A percentile compares a stretch with the other conserved stretches of the same genome.
Conservation (phyloP, 2,329 filamentous ascomycete genomes). For the Tolypocladium album region DNA sequence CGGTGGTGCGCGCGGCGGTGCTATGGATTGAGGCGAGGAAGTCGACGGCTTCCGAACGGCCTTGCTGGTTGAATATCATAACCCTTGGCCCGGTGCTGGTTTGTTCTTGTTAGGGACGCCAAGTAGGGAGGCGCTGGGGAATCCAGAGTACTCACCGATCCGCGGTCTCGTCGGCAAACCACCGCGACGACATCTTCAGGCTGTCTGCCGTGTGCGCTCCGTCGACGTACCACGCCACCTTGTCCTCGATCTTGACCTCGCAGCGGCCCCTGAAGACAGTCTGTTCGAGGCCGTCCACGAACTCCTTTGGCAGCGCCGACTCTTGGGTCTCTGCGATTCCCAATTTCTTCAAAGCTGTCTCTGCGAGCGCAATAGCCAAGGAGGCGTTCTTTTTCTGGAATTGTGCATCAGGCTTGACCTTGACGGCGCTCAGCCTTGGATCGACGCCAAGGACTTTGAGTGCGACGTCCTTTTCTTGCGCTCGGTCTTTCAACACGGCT, state of each 20-base stretch:
- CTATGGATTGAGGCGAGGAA: conserved; percentile 39
- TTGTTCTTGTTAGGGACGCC: not conserved
- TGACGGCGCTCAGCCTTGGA: conserved; percentile 31
- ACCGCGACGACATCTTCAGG: conserved; percentile 67
- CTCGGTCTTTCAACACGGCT: conserved; percentile 36
- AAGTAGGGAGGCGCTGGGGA: not conserved
- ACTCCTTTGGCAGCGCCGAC: conserved; percentile 44
- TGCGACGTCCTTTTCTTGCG: conserved; percentile 38
- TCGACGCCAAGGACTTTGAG: conserved; percentile 37
- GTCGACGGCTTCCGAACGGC: conserved; percentile 39
- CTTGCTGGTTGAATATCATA: conserved; percentile 85
- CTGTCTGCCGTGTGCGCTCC: conserved; percentile 91
- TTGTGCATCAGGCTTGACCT: conserved; percentile 37
- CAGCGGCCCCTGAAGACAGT: conserved; percentile 76
- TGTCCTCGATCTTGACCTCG: conserved; percentile 42
- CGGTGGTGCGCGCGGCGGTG: conserved; percentile 18
- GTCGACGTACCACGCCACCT: conserved; percentile 76
- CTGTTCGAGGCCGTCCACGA: conserved; percentile 62
- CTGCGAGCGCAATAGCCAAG: conserved; percentile 40
- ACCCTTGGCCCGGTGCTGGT: conserved; percentile 28
- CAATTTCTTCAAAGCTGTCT: conserved; percentile 34
- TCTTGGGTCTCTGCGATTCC: conserved; percentile 18
- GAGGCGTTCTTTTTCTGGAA: conserved; percentile 52
- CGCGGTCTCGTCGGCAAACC: conserved; percentile 57
- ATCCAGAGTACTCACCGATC: conserved; percentile 12